These are phyloP conservation scores for Moesziomyces sp. DNA, from an alignment of 1,284 basidiomycete genomes.

Conservation along the genomic window DNA sequence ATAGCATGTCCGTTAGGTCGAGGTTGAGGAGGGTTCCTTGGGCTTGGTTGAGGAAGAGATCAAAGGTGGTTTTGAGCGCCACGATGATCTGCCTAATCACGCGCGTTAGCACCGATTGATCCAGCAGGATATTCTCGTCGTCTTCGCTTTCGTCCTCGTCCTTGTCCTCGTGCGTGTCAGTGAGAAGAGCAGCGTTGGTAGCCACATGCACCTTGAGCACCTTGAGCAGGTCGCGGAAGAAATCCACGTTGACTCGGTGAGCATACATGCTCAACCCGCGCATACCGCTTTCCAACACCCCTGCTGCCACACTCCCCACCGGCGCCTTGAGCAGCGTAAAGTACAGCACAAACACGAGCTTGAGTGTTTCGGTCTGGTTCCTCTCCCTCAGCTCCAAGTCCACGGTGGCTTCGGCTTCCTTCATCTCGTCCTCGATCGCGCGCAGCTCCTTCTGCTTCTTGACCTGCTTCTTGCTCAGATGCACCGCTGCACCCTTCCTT, in stretches of 20 bases:
- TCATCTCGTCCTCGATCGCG: constrained; percentile 65
- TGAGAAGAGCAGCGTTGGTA: constrained; percentile 8
- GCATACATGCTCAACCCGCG: constrained; percentile 92
- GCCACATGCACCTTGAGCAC: constrained; percentile 83
- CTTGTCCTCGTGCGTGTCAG: background rate
- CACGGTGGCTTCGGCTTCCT: constrained; percentile 85
- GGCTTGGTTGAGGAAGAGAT: constrained; percentile 95
- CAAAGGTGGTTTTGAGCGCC: constrained; percentile 94
- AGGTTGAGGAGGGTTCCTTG: constrained; percentile 86
- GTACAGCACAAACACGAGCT: constrained; percentile 96
- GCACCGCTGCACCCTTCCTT: constrained; percentile 59
- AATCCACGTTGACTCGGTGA: constrained; percentile 97
- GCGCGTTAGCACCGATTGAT: constrained; percentile 23
- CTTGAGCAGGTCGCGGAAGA: constrained; percentile 92
- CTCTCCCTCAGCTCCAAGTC: constrained; percentile 88
- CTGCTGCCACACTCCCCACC: constrained; percentile 72
- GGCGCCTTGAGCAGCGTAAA: constrained; percentile 94
- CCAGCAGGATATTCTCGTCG: constrained; percentile 23
- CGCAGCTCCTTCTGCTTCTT: constrained; percentile 60
- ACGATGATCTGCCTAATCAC: constrained; percentile 77
- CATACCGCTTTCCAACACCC: constrained; percentile 86
- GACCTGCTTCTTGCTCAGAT: constrained; percentile 63
- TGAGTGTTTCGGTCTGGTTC: constrained; percentile 96
- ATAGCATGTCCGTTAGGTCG: constrained; percentile 89
- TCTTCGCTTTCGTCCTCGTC: background rate